Evolutionary conservation across 352 stramenopile genomes (phyloP).

Genomic region (Stramenopiles sp.): DNA sequence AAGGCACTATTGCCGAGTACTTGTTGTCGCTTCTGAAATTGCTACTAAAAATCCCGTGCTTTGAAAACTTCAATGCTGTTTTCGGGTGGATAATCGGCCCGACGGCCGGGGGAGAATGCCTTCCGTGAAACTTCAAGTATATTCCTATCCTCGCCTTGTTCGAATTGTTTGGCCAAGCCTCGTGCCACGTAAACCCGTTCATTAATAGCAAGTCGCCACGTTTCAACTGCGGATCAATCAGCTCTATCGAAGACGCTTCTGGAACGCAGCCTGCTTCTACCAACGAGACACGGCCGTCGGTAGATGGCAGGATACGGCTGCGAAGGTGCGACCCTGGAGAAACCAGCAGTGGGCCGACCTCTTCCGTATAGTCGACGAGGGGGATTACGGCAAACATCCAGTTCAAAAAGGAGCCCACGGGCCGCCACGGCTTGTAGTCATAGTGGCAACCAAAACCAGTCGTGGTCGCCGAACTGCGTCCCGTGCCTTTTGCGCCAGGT

Average conservation of each 20-base stretch:
- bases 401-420: neutral
- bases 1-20: neutral
- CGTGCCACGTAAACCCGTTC: neutral
- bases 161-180: neutral
- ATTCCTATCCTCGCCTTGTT: neutral
- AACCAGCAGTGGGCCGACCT: neutral
- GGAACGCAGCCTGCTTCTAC: neutral
- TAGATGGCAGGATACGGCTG: neutral
- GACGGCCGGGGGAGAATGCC: neutral
- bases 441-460: neutral
- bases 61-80: slow-evolving; percentile 8
- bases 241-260: neutral
- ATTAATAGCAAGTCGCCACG: neutral
- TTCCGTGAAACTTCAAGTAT: neutral
- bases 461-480: neutral
- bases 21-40: neutral
- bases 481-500: neutral
- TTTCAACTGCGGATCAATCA: neutral
- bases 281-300: neutral
- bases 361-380: neutral
- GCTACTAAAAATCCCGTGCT: neutral
- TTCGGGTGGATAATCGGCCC: neutral
- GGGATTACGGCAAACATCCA: neutral
- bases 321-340: neutral
- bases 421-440: neutral